Base-by-base conservation (phyloP, 2,329 filamentous ascomycete species). In the Trichoderma afroharzianum region DNA sequence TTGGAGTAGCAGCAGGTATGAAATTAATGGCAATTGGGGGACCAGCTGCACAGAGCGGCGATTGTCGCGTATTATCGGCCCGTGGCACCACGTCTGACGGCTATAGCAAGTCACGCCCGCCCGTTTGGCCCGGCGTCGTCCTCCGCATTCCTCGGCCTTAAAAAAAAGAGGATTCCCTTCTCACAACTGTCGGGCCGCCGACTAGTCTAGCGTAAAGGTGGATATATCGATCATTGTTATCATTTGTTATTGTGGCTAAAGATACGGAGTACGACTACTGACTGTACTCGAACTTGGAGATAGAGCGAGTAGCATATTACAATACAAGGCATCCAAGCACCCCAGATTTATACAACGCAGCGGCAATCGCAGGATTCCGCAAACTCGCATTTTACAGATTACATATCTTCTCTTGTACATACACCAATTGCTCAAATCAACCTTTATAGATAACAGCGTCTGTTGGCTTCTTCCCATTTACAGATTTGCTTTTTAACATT, bases 401-500 rank as follows among this genome's bases (percentile, higher is more conserved):
- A 30, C 9, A 7, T 14, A 26, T 53, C 39, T 24, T 39, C 26
- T 62, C 61, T 47, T 30, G 24, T 61, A 36, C 33, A 15, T 43
- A 53, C 70, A 47, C 63, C 47, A 30, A 68, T 50, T 43, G 55
- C 32, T 71, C 63, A 59, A 68, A 70, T 69, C 57, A 61, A 69
- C 30, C 15, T 53, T 64, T 36, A 57, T 72, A 72, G 70, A 70
- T 70, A 72, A 72, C 71, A 72, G 62, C 50, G 33, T 66, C 66
- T 70, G 71, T 67, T 71, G 67, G 73, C 63, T 64, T 68, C 63
- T 73, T 68, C 74, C 68, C 74, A 76, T 79, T 74, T 79, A 79
- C 79, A 81, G 73, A 77, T 76, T 77, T 73, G 77, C 76, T 76
- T 63, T 75, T 73, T 79, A 77, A 78, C 76, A 81, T 81, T 81